A percentile compares a stretch with the other conserved stretches of the same genome.
These are phyloP conservation scores for Ustilago xerochloae DNA, from an alignment of 1,284 basidiomycete genomes.

Conservation along the genomic window DNA sequence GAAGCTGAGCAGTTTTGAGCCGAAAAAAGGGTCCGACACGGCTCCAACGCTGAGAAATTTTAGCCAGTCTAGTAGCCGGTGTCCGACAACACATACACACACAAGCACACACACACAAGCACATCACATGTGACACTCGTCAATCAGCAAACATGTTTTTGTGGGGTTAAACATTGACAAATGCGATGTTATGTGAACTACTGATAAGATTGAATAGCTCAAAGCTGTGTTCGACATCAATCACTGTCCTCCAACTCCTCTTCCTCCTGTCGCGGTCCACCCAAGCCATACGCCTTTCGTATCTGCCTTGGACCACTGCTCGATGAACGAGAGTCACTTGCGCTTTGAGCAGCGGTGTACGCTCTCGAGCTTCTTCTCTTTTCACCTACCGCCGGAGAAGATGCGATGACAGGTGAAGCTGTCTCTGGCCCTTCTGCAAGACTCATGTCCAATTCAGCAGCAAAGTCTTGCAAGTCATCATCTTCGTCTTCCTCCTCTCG, in stretches of 20 bases:
- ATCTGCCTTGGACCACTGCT: background rate
- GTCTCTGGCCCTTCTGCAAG: conserved; percentile 33
- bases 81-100: background rate
- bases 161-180: background rate
- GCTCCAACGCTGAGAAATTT: background rate
- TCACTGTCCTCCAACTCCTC: conserved; percentile 51
- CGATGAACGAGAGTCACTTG: background rate
- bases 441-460: conserved; percentile 48
- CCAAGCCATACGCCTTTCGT: conserved; percentile 43
- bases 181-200: background rate
- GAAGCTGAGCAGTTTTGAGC: background rate
- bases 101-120: too few relatives aligned
- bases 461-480: conserved; percentile 45
- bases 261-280: conserved; percentile 45
- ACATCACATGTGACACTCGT: conserved; percentile 6
- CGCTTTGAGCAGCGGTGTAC: background rate
- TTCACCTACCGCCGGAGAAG: conserved; percentile 5
- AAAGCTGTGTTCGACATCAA: background rate
- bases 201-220: background rate
- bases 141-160: background rate
- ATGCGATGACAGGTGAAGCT: conserved; percentile 1
- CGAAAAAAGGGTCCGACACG: conserved; percentile 13
- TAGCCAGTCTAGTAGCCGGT: conserved; percentile 29
- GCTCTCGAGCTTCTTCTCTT: conserved; percentile 24
- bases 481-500: conserved; percentile 32